A percentile compares a stretch with the other conserved stretches of the same genome.
Conservation (phyloP, 768 basidiomycete species). For the Gymnopilus junonius region DNA sequence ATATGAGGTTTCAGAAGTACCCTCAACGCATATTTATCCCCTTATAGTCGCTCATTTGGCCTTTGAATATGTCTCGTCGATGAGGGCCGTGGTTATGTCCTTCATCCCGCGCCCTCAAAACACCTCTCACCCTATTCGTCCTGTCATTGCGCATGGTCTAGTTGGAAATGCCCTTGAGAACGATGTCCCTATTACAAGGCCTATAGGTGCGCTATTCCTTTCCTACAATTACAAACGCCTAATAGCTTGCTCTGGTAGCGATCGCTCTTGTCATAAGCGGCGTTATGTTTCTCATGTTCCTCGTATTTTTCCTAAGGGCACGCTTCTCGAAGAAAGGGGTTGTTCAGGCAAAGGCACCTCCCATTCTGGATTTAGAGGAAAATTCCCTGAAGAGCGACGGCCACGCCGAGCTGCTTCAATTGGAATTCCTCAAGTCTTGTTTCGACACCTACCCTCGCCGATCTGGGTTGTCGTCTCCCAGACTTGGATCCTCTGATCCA, state of each 20-base stretch:
- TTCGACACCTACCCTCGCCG: constrained; percentile 9
- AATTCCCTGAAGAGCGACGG: background rate
- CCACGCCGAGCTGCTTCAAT: background rate
- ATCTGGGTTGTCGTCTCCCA: background rate
- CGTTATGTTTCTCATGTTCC: background rate
- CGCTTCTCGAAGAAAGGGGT: background rate
- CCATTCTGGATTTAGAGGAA: background rate
- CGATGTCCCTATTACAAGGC: background rate
- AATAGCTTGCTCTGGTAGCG: background rate
- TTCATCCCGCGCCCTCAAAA: background rate
- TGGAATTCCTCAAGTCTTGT: constrained; percentile 10
- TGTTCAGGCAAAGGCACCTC: background rate
- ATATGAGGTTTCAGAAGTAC: background rate
- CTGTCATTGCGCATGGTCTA: background rate
- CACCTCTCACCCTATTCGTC: background rate
- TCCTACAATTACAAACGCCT: background rate
- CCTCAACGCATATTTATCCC: background rate
- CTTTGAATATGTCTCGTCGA: background rate
- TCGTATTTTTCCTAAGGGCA: background rate
- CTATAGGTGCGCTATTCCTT: background rate
- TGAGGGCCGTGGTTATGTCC: background rate
- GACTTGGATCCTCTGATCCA: background rate
- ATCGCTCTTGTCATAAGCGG: background rate
- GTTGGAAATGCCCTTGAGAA: background rate
- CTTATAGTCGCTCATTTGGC: background rate